Percentiles rank a stretch among this genome's conserved stretches.
Evolutionary conservation across 164 flowering plant genomes (phyloP).

Genomic region (Tetracentron sinense): DNA sequence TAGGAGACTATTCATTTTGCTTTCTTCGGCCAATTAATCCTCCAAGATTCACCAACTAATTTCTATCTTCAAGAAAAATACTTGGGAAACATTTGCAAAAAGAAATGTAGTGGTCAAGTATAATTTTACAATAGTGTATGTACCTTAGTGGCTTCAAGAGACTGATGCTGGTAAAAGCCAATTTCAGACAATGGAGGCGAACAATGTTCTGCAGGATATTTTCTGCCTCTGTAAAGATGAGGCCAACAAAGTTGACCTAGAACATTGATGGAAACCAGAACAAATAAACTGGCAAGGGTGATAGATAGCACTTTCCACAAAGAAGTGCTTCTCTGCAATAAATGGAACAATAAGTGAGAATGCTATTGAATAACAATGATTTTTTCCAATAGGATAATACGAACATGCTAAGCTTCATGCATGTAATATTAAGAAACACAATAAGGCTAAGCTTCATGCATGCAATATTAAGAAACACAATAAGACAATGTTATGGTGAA

Average conservation of each 20-base stretch:
- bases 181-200: conserved; percentile 29
- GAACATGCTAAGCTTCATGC: too few species aligned
- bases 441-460: too few species aligned
- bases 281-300: conserved; percentile 49
- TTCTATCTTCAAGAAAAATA: background rate
- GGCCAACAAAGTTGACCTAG: conserved; percentile 42
- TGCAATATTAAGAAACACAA: too few species aligned
- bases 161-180: conserved; percentile 20
- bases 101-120: too few species aligned
- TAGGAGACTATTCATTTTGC: too few species aligned
- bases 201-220: conserved; percentile 13
- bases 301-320: conserved; percentile 39
- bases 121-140: too few species aligned
- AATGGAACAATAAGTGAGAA: conserved; percentile 8
- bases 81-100: background rate
- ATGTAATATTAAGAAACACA: too few species aligned
- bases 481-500: too few species aligned
- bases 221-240: conserved; percentile 24
- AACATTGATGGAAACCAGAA: conserved; percentile 42
- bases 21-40: background rate
- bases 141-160: conserved; percentile 52
- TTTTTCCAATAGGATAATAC: too few species aligned
- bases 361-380: too few species aligned
- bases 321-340: conserved; percentile 52
- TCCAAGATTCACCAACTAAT: background rate